A percentile compares a stretch with the other conserved stretches of the same genome.
These are phyloP conservation scores for Westerdykella ornata DNA, from an alignment of 2,329 filamentous ascomycete genomes.

Conservation along the genomic window DNA sequence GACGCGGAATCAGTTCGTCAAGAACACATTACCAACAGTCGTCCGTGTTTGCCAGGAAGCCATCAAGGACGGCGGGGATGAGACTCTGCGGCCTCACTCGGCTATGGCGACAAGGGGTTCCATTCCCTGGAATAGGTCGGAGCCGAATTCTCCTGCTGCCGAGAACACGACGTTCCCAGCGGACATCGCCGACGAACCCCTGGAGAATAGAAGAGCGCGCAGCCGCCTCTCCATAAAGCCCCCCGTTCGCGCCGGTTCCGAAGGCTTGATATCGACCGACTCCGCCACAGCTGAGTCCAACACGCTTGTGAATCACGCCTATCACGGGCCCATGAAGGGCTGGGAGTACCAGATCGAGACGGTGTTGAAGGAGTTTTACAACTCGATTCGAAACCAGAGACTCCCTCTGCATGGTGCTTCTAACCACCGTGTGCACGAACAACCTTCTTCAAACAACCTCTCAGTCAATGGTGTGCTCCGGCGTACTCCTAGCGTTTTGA, in stretches of 20 bases:
- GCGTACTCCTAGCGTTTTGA: constrained; percentile 82
- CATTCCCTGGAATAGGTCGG: constrained; percentile 32
- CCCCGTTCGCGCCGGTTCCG: constrained; percentile 31
- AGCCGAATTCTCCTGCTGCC: constrained; percentile 29
- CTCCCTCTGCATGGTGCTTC: constrained; percentile 73
- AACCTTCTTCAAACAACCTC: constrained; percentile 52
- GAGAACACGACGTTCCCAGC: constrained; percentile 22
- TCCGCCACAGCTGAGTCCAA: constrained; percentile 52
- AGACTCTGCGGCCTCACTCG: constrained; percentile 31
- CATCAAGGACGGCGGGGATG: constrained; percentile 39
- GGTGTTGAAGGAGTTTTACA: constrained; percentile 89
- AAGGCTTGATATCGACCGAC: constrained; percentile 31
- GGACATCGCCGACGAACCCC: constrained; percentile 27
- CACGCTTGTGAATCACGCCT: constrained; percentile 69
- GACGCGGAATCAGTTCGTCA: constrained; percentile 89
- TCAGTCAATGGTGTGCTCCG: constrained; percentile 68
- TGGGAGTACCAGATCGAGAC: constrained; percentile 88
- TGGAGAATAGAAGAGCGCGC: constrained; percentile 32
- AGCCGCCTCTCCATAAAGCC: constrained; percentile 42
- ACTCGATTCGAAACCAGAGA: constrained; percentile 78
- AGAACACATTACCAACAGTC: constrained; percentile 91
- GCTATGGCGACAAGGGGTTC: constrained; percentile 30
- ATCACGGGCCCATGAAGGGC: constrained; percentile 64
- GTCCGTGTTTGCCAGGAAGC: constrained; percentile 66
- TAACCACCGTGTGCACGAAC: constrained; percentile 45